Conservation (phyloP, 225 moss, liverwort and hornwort species). For the Bryoerythrophyllum caledonicum region DNA sequence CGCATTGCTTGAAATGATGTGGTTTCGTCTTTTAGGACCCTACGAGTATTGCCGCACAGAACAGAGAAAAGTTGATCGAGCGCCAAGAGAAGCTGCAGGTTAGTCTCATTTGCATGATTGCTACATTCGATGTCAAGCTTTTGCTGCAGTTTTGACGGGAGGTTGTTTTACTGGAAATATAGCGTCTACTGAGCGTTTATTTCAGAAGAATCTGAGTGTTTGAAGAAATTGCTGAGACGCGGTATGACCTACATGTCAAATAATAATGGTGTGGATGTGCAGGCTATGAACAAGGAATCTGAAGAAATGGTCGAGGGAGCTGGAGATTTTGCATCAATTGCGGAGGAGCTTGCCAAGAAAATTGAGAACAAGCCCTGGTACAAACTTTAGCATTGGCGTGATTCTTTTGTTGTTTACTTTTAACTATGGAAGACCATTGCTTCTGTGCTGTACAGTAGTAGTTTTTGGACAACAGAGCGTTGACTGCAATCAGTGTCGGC, state of each 20-base stretch:
- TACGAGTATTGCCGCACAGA: constrained; percentile 66
- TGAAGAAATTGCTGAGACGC: not conserved
- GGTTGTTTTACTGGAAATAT: not conserved
- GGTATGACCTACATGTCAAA: not conserved
- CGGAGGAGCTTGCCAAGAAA: constrained; percentile 81
- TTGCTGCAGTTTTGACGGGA: not conserved
- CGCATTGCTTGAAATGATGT: not conserved
- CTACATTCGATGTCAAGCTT: constrained; percentile 5
- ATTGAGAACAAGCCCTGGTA: constrained; percentile 86
- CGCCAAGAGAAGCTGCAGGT: constrained; percentile 93
- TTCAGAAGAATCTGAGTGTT: not conserved
- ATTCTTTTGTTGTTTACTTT: not conserved
- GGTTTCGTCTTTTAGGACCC: constrained; percentile 47
- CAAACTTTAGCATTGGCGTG: constrained; percentile 44
- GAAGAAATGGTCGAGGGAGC: constrained; percentile 76
- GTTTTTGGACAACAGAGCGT: not conserved
- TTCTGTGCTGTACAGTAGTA: constrained; percentile 10
- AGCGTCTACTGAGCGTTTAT: not conserved
- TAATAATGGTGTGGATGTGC: constrained; percentile 20
- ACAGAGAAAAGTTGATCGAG: constrained; percentile 82
- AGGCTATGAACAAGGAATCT: constrained; percentile 74
- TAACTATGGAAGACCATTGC: not conserved
- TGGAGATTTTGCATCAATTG: constrained; percentile 81
- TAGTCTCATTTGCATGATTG: constrained; percentile 13
- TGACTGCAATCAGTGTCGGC: not conserved